Conservation (phyloP, 805 yeast species). For the Metschnikowia kunwiensis region DNA sequence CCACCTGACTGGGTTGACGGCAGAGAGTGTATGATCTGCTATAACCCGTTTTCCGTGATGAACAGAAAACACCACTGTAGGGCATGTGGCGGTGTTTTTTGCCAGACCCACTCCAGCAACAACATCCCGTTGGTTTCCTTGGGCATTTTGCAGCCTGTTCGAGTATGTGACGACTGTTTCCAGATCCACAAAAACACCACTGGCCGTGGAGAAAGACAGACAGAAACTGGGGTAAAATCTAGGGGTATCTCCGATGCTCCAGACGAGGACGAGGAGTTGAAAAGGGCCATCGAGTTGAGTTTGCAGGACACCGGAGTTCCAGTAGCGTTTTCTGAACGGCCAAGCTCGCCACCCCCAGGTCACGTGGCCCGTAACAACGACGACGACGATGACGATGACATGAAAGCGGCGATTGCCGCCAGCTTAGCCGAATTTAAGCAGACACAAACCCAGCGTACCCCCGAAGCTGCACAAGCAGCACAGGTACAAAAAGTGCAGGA, state of each 20-base stretch:
- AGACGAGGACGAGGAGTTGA: constrained; percentile 74
- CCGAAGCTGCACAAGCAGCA: not conserved
- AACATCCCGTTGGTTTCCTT: constrained; percentile 69
- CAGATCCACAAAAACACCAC: constrained; percentile 50
- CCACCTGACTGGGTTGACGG: constrained; percentile 99
- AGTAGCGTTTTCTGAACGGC: constrained; percentile 5
- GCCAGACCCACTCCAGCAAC: constrained; percentile 81
- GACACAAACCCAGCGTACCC: not conserved
- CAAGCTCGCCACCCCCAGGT: constrained; percentile 25
- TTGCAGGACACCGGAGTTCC: constrained; percentile 49
- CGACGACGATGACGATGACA: constrained; percentile 71
- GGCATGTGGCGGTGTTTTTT: constrained; percentile 93
- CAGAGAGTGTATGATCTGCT: constrained; percentile 93
- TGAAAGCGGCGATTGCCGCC: constrained; percentile 93
- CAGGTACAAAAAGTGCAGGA: too few species aligned
- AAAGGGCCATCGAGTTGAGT: constrained; percentile 75
- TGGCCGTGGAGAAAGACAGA: constrained; percentile 35
- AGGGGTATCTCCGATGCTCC: constrained; percentile 27
- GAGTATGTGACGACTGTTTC: constrained; percentile 91
- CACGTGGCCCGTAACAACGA: constrained; percentile 11
- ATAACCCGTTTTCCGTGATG: constrained; percentile 70
- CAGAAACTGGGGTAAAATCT: constrained; percentile 75
- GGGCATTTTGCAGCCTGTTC: constrained; percentile 84
- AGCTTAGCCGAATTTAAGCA: constrained; percentile 70
- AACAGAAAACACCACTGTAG: constrained; percentile 96